Base-by-base conservation (phyloP, 1,284 basidiomycete genomes). In the Fomitopsis betulina region DNA sequence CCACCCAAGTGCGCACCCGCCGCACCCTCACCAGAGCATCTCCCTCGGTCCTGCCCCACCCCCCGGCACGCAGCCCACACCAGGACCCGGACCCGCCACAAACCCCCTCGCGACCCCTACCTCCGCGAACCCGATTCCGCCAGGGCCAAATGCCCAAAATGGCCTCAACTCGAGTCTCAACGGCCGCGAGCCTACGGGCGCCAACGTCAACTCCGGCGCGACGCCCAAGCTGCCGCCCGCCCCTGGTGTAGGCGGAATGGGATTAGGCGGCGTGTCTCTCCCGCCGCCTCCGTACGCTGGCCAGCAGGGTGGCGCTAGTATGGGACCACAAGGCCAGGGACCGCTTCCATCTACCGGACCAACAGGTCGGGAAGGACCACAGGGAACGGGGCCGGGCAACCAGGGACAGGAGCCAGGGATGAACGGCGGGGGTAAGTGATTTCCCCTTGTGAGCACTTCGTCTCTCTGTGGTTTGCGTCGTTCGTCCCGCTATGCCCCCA, bases 211-310 rank as follows among this genome's bases (percentile, higher is more conserved):
- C 21, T 25, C 51, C 15, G 32, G 51, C 47, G 63, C 62, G 50
- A 67, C 66, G 12, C 66, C 66, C 23, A 68, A 68, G 57, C 57
- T 67, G 15, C 67, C 67, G 5, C 67, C 65, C 2, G 62, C 65
- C 12, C 65, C 65, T 5, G 64, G 65, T 40, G 60, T 21, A 1
- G 32, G 49, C 13, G 49, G 49, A n/a, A 51, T 51, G 59, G 62
- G 53, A 55, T 49, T 60, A 35, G 58, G 57, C 35, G 27, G 27
- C 27, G 57, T 59, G 0, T 30, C 62, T 17, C 54, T 62, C 3
- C 64, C 62, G 2, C 64, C 58, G 7, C 62, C 64, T 23, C 60
- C 64, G 12, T 59, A 54, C 45, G 15, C 53, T 21, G 47, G 52
- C 5, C 27, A 40, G 21, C 35, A 43, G 27, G 43, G 47, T 3